Conservation (phyloP, 2,329 filamentous ascomycete species). For the Orbilia oligospora region DNA sequence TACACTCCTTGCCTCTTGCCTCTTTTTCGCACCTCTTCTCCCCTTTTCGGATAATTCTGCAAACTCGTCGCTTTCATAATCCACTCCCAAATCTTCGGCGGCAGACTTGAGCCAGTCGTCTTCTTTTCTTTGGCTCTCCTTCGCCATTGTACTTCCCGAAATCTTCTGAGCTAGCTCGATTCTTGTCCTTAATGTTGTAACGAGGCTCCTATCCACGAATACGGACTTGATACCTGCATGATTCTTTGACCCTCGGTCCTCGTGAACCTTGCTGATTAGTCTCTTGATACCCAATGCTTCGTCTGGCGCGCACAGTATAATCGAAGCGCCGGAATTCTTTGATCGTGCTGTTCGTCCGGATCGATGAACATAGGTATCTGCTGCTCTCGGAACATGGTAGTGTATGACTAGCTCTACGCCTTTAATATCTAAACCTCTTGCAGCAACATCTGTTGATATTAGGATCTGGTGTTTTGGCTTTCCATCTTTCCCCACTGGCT, state of each 20-base stretch:
- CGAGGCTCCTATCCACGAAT: constrained; percentile 84
- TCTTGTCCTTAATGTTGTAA: constrained; percentile 81
- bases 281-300: constrained; percentile 88
- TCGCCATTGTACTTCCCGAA: constrained; percentile 84
- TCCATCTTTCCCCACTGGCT: constrained; percentile 63
- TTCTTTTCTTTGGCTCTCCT: constrained; percentile 86
- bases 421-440: constrained; percentile 92
- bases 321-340: constrained; percentile 80
- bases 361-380: constrained; percentile 94
- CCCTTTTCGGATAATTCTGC: constrained; percentile 74
- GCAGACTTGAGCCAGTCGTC: constrained; percentile 87
- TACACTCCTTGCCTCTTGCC: constrained; percentile 66
- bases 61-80: constrained; percentile 91
- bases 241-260: constrained; percentile 67
- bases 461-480: constrained; percentile 75
- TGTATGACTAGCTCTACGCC: constrained; percentile 91
- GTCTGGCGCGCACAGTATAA: constrained; percentile 90
- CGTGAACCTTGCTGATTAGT: constrained; percentile 89
- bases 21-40: constrained; percentile 74
- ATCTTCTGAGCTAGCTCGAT: constrained; percentile 87
- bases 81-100: constrained; percentile 92
- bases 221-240: constrained; percentile 78
- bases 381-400: constrained; percentile 92
- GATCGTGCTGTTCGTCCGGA: constrained; percentile 94
- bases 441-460: constrained; percentile 92